These are phyloP conservation scores for Colletotrichum sp. DNA, from an alignment of 2,329 filamentous ascomycete species.

Conservation along the genomic window DNA sequence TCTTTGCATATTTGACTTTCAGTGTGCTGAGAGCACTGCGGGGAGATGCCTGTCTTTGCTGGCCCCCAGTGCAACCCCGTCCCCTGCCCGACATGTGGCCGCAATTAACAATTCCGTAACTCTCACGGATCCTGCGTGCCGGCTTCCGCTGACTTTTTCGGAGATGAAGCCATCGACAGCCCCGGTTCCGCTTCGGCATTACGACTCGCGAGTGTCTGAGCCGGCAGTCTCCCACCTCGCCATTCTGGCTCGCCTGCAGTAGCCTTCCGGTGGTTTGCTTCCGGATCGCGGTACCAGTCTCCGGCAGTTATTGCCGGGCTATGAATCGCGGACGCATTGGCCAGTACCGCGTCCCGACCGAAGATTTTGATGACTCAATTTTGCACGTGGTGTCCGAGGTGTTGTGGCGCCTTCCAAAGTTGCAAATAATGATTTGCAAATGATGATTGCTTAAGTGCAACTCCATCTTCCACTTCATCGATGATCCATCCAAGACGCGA, in stretches of 20 bases:
- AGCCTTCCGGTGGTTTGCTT: neutral
- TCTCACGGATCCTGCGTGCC: neutral
- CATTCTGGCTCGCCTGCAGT: neutral
- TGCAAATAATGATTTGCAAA: neutral
- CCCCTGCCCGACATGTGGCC: neutral
- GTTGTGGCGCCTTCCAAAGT: neutral
- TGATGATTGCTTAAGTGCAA: neutral
- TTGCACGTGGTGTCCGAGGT: neutral
- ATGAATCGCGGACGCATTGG: neutral
- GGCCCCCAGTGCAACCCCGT: neutral
- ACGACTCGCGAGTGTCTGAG: neutral
- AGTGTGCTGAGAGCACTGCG: neutral
- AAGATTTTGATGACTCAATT: neutral
- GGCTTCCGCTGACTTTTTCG: neutral
- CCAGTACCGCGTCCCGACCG: neutral
- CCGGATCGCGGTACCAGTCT: neutral
- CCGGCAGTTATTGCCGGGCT: neutral
- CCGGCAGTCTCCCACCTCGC: neutral
- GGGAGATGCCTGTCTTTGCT: neutral
- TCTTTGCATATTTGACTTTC: neutral
- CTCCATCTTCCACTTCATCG: neutral
- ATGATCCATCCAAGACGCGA: neutral
- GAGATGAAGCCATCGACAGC: neutral
- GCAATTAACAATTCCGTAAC: neutral
- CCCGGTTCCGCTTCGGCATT: slow-evolving; percentile 1